Percentiles rank a stretch among this genome's conserved stretches.
Evolutionary conservation across 1,284 basidiomycete genomes (phyloP).

Genomic region (Kwoniella shivajii): DNA sequence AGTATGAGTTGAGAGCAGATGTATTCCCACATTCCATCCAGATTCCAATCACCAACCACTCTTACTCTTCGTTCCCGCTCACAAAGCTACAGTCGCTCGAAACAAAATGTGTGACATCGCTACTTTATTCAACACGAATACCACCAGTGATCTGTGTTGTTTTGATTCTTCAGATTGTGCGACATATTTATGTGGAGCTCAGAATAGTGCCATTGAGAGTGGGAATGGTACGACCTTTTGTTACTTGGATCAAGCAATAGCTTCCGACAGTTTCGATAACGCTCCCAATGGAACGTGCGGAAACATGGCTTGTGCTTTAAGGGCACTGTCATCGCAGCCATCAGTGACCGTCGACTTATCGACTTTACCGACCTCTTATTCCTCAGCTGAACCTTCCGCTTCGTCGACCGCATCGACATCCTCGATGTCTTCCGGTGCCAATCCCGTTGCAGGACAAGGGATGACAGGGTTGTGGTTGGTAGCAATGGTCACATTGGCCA

Average conservation of each 20-base stretch:
- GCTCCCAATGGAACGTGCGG: background rate
- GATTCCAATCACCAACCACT: background rate
- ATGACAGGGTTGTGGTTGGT: background rate
- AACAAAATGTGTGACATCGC: constrained; percentile 7
- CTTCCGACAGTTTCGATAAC: background rate
- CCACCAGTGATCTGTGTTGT: constrained; percentile 1
- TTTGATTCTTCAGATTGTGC: background rate
- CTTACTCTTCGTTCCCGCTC: background rate
- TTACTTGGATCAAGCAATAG: constrained; percentile 1
- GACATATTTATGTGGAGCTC: background rate
- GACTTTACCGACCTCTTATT: constrained; percentile 1
- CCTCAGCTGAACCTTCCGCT: background rate
- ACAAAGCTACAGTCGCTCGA: background rate
- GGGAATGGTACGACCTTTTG: background rate
- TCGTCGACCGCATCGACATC: background rate
- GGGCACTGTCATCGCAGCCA: background rate
- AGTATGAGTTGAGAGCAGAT: too few species aligned
- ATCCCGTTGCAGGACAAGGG: background rate
- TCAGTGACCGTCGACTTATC: background rate
- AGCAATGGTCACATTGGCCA: background rate
- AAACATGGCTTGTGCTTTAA: constrained; percentile 2
- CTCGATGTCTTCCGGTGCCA: background rate
- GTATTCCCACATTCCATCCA: background rate
- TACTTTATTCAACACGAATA: background rate
- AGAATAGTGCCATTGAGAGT: background rate